Percentiles rank a stretch among this genome's conserved stretches.
These are phyloP conservation scores for Coprinopsis cinerea DNA, from an alignment of 768 basidiomycete genomes.

Conservation along the genomic window DNA sequence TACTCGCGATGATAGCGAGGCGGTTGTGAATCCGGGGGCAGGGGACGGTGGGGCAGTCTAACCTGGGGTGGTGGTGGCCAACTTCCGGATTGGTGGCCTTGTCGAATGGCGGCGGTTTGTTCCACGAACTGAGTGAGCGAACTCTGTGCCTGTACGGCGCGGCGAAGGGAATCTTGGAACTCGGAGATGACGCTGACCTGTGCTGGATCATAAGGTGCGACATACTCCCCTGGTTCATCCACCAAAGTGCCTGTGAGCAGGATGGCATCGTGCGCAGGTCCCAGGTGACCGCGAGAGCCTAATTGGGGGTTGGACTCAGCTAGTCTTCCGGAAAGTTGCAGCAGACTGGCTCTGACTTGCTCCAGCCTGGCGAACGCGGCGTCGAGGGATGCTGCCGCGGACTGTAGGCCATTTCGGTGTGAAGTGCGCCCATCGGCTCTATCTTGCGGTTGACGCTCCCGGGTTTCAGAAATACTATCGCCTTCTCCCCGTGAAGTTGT, in stretches of 20 bases:
- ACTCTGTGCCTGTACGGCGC: slow-evolving; percentile 2
- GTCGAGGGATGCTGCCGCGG: slow-evolving; percentile 49
- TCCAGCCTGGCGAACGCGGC: slow-evolving; percentile 50
- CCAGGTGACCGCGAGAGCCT: slow-evolving; percentile 24
- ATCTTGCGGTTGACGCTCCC: slow-evolving; percentile 1
- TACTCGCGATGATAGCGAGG: neutral
- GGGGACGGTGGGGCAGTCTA: slow-evolving; percentile 2
- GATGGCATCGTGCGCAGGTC: slow-evolving; percentile 35
- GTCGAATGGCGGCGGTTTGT: slow-evolving; percentile 2
- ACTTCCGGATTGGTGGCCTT: neutral
- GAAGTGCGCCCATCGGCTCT: neutral
- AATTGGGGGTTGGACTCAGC: slow-evolving; percentile 15
- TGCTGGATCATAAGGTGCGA: neutral
- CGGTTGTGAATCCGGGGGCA: slow-evolving; percentile 1
- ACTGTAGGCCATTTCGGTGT: slow-evolving; percentile 33
- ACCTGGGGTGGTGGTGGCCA: neutral
- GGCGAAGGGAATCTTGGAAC: slow-evolving; percentile 7
- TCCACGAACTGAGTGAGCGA: slow-evolving; percentile 7
- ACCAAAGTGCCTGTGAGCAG: slow-evolving; percentile 21
- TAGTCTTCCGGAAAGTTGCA: slow-evolving; percentile 35
- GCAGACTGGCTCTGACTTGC: slow-evolving; percentile 46
- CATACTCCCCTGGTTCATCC: slow-evolving; percentile 7
- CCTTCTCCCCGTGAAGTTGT: slow-evolving; percentile 16
- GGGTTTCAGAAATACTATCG: neutral
- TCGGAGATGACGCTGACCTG: slow-evolving; percentile 2